phyloP scores from a whole-genome alignment of 305 asterid genomes.

The Ilex paraguariensis region DNA sequence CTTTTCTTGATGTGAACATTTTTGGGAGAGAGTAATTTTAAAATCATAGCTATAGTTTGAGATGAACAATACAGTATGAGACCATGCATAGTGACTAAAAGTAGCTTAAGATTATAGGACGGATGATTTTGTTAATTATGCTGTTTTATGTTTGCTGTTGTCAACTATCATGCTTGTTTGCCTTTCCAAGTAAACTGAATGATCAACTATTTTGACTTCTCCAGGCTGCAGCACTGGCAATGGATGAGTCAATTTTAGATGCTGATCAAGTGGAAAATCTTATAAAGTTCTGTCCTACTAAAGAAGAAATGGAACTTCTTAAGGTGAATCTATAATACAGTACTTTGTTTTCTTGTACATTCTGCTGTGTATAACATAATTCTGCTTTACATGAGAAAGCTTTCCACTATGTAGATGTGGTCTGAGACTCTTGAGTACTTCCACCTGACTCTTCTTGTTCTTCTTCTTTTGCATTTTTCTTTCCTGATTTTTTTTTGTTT shows the following conservation, averaged over 20 bases:
- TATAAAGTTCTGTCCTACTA: slow-evolving; percentile 96
- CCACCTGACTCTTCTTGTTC: not conserved
- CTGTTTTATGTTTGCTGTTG: too few relatives aligned
- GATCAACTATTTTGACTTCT: slow-evolving; percentile 9
- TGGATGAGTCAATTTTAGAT: slow-evolving; percentile 95
- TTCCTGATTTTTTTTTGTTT: not conserved
- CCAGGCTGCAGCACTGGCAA: slow-evolving; percentile 98
- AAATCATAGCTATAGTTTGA: too few relatives aligned
- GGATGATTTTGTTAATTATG: too few relatives aligned
- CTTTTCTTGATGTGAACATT: too few relatives aligned
- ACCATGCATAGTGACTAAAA: too few relatives aligned
- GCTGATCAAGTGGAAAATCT: slow-evolving; percentile 99
- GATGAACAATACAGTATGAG: too few relatives aligned
- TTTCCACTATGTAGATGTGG: too few relatives aligned
- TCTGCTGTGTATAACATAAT: not conserved
- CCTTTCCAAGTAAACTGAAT: not conserved
- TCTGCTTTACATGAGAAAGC: too few relatives aligned
- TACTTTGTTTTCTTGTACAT: not conserved
- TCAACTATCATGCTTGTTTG: not conserved
- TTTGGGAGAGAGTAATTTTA: too few relatives aligned
- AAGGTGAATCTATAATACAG: slow-evolving; percentile 47
- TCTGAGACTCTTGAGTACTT: too few relatives aligned
- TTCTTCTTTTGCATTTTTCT: not conserved
- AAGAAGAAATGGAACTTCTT: slow-evolving; percentile 99
- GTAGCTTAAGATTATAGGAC: too few relatives aligned